Percentiles rank a stretch among this genome's conserved stretches.
Conservation (phyloP, 1,284 basidiomycete species). For the Stereum hirsutum region DNA sequence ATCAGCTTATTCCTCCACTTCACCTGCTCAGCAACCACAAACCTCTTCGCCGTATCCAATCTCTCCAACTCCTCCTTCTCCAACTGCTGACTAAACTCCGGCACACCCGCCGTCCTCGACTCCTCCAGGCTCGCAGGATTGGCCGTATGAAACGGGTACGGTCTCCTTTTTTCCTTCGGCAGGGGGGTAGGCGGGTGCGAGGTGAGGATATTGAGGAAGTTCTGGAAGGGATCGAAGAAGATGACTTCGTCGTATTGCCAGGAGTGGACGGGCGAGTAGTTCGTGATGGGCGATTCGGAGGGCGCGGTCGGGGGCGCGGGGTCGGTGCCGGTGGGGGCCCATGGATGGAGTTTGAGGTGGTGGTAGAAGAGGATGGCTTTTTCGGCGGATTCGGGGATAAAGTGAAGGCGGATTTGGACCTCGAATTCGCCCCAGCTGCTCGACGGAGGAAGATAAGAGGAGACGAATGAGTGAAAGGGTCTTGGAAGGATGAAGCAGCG, state of each 20-base stretch:
- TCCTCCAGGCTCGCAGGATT: constrained; percentile 56
- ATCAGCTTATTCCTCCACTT: constrained; percentile 49
- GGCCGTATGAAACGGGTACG: constrained; percentile 64
- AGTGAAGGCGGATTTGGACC: constrained; percentile 88
- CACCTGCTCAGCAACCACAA: constrained; percentile 58
- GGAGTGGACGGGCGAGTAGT: constrained; percentile 78
- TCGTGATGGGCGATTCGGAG: constrained; percentile 52
- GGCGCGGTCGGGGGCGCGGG: constrained; percentile 62
- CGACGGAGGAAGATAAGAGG: no score
- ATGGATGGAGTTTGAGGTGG: constrained; percentile 95
- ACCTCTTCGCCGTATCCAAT: constrained; percentile 70
- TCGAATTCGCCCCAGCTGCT: constrained; percentile 98
- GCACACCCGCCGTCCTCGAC: constrained; percentile 45
- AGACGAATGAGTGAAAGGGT: no score
- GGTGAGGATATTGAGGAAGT: constrained; percentile 80
- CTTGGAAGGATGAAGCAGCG: no score
- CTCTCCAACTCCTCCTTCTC: constrained; percentile 79
- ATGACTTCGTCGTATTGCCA: constrained; percentile 99
- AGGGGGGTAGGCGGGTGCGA: constrained; percentile 80
- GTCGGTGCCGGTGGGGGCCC: constrained; percentile 44
- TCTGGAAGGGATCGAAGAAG: constrained; percentile 88
- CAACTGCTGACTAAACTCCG: constrained; percentile 80
- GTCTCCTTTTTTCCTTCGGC: constrained; percentile 52
- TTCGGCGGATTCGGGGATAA: constrained; percentile 87
- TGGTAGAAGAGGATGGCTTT: constrained; percentile 86